phyloP scores from a whole-genome alignment of 2,329 filamentous ascomycete genomes.

The Rhexocercosporidium sp. region DNA sequence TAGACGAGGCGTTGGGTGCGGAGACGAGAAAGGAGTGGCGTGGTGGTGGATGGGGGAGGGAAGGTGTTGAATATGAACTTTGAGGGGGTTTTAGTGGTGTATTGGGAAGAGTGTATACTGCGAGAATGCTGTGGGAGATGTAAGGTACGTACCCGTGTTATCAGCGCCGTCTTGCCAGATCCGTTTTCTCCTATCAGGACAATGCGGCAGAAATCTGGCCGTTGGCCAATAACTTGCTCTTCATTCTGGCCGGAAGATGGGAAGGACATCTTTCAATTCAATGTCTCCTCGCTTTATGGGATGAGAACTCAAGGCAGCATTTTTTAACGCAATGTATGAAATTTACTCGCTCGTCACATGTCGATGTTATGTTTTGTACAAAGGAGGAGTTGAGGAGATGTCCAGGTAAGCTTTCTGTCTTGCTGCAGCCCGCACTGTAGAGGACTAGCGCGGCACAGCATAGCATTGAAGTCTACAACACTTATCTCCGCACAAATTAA shows the following conservation, averaged over 20 bases:
- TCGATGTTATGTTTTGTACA: not conserved
- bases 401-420: not conserved
- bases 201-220: conserved; percentile 4
- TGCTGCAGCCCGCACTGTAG: not conserved
- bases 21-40: not conserved
- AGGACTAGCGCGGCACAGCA: not conserved
- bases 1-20: not conserved
- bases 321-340: no score
- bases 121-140: no score
- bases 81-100: not conserved
- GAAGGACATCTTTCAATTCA: not conserved
- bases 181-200: not conserved
- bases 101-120: no score
- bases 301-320: not conserved
- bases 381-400: not conserved
- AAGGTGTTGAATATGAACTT: not conserved
- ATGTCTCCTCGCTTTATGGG: not conserved
- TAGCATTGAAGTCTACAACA: no score
- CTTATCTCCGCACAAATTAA: no score
- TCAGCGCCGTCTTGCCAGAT: not conserved
- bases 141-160: not conserved
- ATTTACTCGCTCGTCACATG: not conserved
- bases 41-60: not conserved
- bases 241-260: not conserved
- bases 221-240: not conserved